These are phyloP conservation scores for Fonsecaea nubica DNA, from an alignment of 2,329 filamentous ascomycete genomes.

Conservation along the genomic window DNA sequence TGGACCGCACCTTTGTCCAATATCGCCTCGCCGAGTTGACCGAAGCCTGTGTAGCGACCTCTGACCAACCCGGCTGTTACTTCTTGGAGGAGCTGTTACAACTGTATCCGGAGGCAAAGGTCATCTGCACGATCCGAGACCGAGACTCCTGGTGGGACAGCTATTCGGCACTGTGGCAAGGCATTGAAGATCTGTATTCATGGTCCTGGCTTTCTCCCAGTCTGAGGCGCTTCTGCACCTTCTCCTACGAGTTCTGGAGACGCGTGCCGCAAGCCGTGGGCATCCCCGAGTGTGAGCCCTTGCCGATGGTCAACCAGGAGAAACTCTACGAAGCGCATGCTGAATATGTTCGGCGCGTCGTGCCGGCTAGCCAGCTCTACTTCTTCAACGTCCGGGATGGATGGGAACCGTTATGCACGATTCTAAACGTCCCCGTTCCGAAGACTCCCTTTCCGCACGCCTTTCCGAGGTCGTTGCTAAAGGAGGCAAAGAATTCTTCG, in stretches of 20 bases:
- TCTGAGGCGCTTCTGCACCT: slow-evolving; percentile 13
- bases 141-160: slow-evolving; percentile 17
- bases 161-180: slow-evolving; percentile 15
- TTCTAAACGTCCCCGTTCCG: slow-evolving; percentile 7
- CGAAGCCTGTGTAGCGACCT: slow-evolving; percentile 13
- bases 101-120: slow-evolving; percentile 16
- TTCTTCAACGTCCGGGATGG: slow-evolving; percentile 13
- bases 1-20: slow-evolving; percentile 14
- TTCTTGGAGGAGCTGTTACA: slow-evolving; percentile 18
- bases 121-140: slow-evolving; percentile 14
- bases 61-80: slow-evolving; percentile 16
- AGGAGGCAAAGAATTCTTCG: neutral
- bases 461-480: slow-evolving; percentile 14
- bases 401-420: slow-evolving; percentile 19
- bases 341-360: slow-evolving; percentile 10
- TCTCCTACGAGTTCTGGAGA: slow-evolving; percentile 15
- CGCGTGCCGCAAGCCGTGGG: slow-evolving; percentile 20
- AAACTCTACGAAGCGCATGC: slow-evolving; percentile 19
- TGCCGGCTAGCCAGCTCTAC: slow-evolving; percentile 12
- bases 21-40: slow-evolving; percentile 15
- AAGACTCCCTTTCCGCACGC: slow-evolving; percentile 13
- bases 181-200: slow-evolving; percentile 15
- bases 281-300: slow-evolving; percentile 10
- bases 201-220: slow-evolving; percentile 16
- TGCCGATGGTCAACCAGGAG: slow-evolving; percentile 17